Conservation (phyloP, 164 flowering plant genomes). For the Annona cherimola region DNA sequence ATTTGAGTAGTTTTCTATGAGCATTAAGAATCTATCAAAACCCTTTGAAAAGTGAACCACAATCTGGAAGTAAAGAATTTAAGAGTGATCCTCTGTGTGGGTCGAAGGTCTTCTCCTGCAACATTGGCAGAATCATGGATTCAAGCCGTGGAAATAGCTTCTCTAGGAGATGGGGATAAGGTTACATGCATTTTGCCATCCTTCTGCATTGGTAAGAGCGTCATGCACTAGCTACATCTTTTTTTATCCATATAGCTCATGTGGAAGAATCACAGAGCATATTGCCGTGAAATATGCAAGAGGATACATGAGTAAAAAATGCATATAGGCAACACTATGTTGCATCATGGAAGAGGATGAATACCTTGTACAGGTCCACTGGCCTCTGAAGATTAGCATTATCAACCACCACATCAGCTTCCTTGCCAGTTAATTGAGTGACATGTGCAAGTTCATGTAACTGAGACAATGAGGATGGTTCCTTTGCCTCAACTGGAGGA, state of each 20-base stretch:
- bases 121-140: too few species aligned
- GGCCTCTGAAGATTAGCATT: conserved; percentile 77
- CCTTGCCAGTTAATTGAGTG: conserved; percentile 24
- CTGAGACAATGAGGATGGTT: conserved; percentile 20
- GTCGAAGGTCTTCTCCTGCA: too few species aligned
- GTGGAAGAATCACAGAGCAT: background rate
- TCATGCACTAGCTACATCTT: too few species aligned
- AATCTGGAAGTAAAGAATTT: too few species aligned
- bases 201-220: too few species aligned
- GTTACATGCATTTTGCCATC: too few species aligned
- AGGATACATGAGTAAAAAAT: background rate
- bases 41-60: too few species aligned
- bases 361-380: conserved; percentile 94
- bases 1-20: background rate
- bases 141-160: too few species aligned
- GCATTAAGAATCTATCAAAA: background rate
- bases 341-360: background rate
- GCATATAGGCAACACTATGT: background rate
- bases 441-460: conserved; percentile 18
- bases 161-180: too few species aligned
- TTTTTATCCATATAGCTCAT: background rate
- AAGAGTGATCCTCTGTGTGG: too few species aligned
- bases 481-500: conserved; percentile 17
- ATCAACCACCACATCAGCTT: conserved; percentile 33
- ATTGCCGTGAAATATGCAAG: background rate